These are phyloP conservation scores for Hemisphaericaspora nanyangensis DNA, from an alignment of 805 yeast species.

Conservation along the genomic window DNA sequence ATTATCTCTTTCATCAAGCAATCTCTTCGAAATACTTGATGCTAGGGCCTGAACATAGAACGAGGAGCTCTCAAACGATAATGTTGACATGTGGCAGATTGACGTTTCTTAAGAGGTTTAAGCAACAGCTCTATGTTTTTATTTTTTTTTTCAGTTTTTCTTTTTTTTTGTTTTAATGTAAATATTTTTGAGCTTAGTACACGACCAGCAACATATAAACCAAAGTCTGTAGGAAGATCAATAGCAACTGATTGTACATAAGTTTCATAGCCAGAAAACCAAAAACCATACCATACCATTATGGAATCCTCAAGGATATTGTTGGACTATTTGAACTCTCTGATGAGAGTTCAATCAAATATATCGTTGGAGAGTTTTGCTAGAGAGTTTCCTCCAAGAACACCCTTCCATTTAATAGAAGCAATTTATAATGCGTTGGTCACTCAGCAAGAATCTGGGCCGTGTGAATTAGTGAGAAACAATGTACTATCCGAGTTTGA, in stretches of 20 bases:
- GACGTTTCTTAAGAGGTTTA: no score
- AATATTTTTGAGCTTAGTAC: not conserved
- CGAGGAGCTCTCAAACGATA: conserved; percentile 7
- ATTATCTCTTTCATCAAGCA: conserved; percentile 63
- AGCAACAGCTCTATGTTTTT: no score
- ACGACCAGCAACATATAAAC: conserved; percentile 2
- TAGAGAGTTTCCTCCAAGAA: conserved; percentile 5
- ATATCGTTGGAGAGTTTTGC: conserved; percentile 18
- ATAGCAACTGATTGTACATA: no score
- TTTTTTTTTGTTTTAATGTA: not conserved
- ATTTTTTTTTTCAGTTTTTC: not conserved
- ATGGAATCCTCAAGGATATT: conserved; percentile 23
- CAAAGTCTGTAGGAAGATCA: no score
- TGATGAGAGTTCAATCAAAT: conserved; percentile 14
- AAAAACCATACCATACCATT: no score
- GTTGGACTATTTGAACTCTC: conserved; percentile 14
- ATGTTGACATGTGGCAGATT: no score
- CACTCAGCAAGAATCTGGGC: conserved; percentile 4
- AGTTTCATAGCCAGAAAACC: no score
- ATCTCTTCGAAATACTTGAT: conserved; percentile 68
- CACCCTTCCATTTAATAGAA: conserved; percentile 2
- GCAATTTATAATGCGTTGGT: conserved; percentile 6
- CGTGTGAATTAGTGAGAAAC: conserved; percentile 6
- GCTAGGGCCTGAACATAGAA: conserved; percentile 59
- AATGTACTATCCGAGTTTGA: conserved; percentile 17